Conservation (phyloP, 2,329 filamentous ascomycete species). For the Aspergillus novofumigatus region DNA sequence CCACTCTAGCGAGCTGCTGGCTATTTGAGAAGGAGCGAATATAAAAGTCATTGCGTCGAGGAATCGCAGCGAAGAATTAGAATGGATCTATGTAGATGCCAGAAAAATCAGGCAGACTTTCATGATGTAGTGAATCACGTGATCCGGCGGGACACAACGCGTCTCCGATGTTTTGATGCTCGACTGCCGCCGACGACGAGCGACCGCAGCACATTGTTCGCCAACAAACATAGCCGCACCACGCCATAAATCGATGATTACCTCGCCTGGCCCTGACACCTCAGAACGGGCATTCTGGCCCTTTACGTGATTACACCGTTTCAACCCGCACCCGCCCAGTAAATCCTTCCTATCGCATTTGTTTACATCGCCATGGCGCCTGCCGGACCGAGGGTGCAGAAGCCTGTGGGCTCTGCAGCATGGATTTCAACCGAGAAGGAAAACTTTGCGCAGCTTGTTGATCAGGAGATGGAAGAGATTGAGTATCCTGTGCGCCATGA, state of each 20-base stretch:
- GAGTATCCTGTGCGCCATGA: constrained; percentile 89
- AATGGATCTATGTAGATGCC: not conserved
- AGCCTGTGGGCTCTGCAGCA: constrained; percentile 69
- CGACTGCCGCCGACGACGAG: constrained; percentile 9
- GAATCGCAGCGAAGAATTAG: not conserved
- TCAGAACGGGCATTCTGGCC: constrained; percentile 5
- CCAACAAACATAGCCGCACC: constrained; percentile 4
- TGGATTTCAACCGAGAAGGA: constrained; percentile 85
- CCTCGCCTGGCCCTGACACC: not conserved
- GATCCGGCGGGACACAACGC: constrained; percentile 12
- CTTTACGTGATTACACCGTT: not conserved
- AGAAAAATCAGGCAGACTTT: not conserved
- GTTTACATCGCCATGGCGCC: constrained; percentile 39
- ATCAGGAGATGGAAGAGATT: constrained; percentile 87
- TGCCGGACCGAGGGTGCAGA: constrained; percentile 36
- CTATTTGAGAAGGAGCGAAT: not conserved
- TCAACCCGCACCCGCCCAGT: not conserved
- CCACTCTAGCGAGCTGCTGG: not conserved
- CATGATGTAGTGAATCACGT: constrained; percentile 15
- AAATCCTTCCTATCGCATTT: constrained; percentile 20
- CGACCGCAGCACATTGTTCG: constrained; percentile 11
- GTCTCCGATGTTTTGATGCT: constrained; percentile 19
- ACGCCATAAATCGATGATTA: constrained; percentile 12
- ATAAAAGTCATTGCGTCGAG: not conserved
- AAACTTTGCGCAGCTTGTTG: constrained; percentile 69